Conservation (phyloP, 495 filamentous ascomycete genomes). For the Daldinia bambusicola region DNA sequence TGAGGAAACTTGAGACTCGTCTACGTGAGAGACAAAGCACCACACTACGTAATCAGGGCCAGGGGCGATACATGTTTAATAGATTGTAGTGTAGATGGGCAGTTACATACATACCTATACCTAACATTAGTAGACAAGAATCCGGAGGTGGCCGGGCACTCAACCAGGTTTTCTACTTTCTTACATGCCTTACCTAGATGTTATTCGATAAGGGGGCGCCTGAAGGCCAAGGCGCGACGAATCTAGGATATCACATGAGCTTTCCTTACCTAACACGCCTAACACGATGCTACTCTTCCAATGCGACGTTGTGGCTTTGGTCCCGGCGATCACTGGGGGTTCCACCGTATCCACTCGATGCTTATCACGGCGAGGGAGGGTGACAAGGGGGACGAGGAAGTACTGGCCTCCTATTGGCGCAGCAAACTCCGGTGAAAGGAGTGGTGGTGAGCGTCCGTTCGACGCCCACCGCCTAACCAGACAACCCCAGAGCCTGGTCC, state of each 20-base stretch:
- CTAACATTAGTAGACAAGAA: not conserved
- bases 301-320: slow-evolving; percentile 49
- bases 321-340: slow-evolving; percentile 42
- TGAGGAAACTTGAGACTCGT: slow-evolving; percentile 8
- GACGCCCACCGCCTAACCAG: slow-evolving; percentile 30
- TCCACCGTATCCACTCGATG: slow-evolving; percentile 28
- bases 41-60: slow-evolving; percentile 11
- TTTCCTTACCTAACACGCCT: slow-evolving; percentile 48
- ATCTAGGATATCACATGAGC: slow-evolving; percentile 47
- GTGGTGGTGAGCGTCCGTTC: slow-evolving; percentile 30
- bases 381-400: not conserved
- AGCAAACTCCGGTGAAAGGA: slow-evolving; percentile 45
- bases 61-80: slow-evolving; percentile 1
- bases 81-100: not conserved
- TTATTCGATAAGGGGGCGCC: slow-evolving; percentile 18
- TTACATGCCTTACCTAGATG: not conserved
- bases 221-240: slow-evolving; percentile 35
- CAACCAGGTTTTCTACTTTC: slow-evolving; percentile 22
- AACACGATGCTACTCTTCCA: slow-evolving; percentile 44
- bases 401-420: slow-evolving; percentile 43
- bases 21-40: slow-evolving; percentile 6
- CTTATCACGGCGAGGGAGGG: slow-evolving; percentile 40
- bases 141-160: slow-evolving; percentile 19
- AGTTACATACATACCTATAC: no score
- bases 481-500: slow-evolving; percentile 37